Conservation (phyloP, 352 stramenopile genomes). For the Phytopythium montanum region DNA sequence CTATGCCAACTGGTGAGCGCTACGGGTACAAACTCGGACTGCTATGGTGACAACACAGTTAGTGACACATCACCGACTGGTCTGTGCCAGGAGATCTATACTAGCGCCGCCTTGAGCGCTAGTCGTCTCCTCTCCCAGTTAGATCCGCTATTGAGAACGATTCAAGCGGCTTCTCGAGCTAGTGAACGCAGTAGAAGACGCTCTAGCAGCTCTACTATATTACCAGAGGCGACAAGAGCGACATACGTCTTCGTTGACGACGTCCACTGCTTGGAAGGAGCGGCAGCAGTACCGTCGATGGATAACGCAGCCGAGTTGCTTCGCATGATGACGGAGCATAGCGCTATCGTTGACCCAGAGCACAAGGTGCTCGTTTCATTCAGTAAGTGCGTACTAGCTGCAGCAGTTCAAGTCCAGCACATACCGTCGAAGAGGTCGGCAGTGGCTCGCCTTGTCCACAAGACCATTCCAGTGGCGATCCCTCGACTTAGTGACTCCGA, state of each 20-base stretch:
- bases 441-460: conserved; percentile 23
- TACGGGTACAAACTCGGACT: background rate
- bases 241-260: conserved; percentile 62
- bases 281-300: background rate
- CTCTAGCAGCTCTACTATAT: background rate
- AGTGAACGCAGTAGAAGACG: background rate
- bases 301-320: conserved; percentile 44
- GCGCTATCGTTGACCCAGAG: conserved; percentile 32
- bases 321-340: conserved; percentile 39
- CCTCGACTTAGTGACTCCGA: conserved; percentile 33
- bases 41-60: background rate
- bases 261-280: conserved; percentile 33
- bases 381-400: conserved; percentile 23
- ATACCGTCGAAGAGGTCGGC: background rate
- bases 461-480: conserved; percentile 36
- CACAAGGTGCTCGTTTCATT: conserved; percentile 26
- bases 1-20: background rate
- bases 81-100: background rate
- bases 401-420: conserved; percentile 18
- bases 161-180: background rate
- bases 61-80: too few species aligned
- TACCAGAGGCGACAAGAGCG: background rate
- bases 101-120: background rate
- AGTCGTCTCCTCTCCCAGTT: background rate
- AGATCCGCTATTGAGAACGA: background rate